phyloP scores from a whole-genome alignment of 2,329 filamentous ascomycete genomes.

The Ophiosphaerella korrae region DNA sequence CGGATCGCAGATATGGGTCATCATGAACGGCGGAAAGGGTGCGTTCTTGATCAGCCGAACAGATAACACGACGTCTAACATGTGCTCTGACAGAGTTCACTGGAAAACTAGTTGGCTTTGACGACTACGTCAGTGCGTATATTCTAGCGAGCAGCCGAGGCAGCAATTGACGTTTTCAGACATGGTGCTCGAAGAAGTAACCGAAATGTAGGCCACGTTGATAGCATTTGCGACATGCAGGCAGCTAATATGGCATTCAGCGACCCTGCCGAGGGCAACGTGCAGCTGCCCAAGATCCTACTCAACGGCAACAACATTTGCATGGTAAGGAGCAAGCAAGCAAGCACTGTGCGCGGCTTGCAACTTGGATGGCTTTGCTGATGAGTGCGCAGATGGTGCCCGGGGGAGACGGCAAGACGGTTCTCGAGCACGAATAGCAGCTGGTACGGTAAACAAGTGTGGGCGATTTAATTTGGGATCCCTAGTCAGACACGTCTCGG shows the following conservation, averaged over 20 bases:
- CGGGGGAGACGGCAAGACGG: constrained; percentile 38
- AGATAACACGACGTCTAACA: constrained; percentile 6
- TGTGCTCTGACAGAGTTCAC: constrained; percentile 74
- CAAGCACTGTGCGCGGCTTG: not conserved
- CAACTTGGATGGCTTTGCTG: constrained; percentile 2
- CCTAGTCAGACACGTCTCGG: not conserved
- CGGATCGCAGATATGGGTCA: constrained; percentile 95
- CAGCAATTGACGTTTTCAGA: constrained; percentile 60
- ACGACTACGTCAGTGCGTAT: constrained; percentile 98
- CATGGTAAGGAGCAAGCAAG: constrained; percentile 71
- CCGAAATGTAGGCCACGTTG: constrained; percentile 75
- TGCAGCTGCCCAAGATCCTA: constrained; percentile 90
- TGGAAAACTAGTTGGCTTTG: constrained; percentile 91
- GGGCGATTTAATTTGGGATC: not conserved
- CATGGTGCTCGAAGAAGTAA: constrained; percentile 97
- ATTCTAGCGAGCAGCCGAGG: not conserved
- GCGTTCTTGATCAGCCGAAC: constrained; percentile 14
- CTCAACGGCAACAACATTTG: constrained; percentile 98
- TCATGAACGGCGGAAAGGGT: constrained; percentile 99
- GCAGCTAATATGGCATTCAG: constrained; percentile 54
- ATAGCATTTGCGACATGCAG: no score
- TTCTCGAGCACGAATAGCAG: constrained; percentile 31
- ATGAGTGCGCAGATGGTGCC: constrained; percentile 38
- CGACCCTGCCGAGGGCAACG: constrained; percentile 82
- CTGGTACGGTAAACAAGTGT: not conserved